Percentiles rank a stretch among this genome's conserved stretches.
Conservation (phyloP, 257 asterid genomes). For the Schizonepeta tenuifolia region DNA sequence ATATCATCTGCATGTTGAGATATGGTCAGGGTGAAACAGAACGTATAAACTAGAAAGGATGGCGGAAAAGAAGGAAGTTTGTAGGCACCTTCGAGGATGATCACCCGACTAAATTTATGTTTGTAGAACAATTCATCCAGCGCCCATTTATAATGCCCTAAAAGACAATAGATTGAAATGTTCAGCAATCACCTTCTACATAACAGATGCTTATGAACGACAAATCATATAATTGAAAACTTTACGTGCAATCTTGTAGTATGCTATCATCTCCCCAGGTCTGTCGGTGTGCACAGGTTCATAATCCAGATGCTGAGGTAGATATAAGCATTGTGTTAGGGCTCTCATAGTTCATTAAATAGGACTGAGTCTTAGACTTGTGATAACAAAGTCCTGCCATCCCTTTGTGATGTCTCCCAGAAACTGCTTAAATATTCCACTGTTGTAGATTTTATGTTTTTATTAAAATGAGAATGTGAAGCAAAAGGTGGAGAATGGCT, state of each 20-base stretch:
- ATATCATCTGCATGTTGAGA: conserved; percentile 80
- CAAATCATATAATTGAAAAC: conserved; percentile 33
- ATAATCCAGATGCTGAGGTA: conserved; percentile 81
- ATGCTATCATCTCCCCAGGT: conserved; percentile 94
- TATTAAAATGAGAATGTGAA: conserved; percentile 1
- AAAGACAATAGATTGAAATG: conserved; percentile 29
- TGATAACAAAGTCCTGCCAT: conserved; percentile 27
- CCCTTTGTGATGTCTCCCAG: conserved; percentile 24
- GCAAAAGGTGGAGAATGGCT: conserved; percentile 21
- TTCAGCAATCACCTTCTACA: conserved; percentile 30
- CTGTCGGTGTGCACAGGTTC: conserved; percentile 87
- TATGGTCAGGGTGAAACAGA: conserved; percentile 34
- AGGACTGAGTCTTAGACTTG: conserved; percentile 26
- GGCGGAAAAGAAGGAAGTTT: conserved; percentile 23
- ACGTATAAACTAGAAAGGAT: conserved; percentile 28
- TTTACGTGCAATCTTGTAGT: conserved; percentile 98
- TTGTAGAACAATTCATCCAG: conserved; percentile 88
- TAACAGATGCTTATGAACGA: conserved; percentile 29
- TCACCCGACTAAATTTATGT: conserved; percentile 84
- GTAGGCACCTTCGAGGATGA: conserved; percentile 91
- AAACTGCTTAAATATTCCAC: conserved; percentile 12
- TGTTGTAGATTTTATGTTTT: neutral
- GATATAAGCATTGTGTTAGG: conserved; percentile 40
- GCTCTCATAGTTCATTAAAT: conserved; percentile 26
- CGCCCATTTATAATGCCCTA: conserved; percentile 99